These are phyloP conservation scores for Penicillium bialowiezense DNA, from an alignment of 495 filamentous ascomycete genomes.

Conservation along the genomic window DNA sequence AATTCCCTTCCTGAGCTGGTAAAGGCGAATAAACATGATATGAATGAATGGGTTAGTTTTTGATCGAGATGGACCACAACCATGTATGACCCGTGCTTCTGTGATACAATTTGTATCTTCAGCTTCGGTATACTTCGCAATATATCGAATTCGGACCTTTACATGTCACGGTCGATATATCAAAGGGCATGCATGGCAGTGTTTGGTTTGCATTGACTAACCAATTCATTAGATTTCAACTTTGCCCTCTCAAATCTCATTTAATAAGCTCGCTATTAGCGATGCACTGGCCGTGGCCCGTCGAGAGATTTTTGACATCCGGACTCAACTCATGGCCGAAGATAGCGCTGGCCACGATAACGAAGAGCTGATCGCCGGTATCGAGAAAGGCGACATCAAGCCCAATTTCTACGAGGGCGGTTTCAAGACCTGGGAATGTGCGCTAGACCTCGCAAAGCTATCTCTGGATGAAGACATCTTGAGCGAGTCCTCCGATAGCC, in stretches of 20 bases:
- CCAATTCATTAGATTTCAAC: conserved; percentile 55
- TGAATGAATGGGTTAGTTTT: conserved; percentile 47
- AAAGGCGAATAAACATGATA: conserved; percentile 37
- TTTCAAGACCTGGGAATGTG: conserved; percentile 99
- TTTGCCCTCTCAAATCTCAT: conserved; percentile 78
- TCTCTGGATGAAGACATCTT: conserved; percentile 17
- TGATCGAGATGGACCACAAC: background rate
- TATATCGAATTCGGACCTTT: too few relatives aligned
- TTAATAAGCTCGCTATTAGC: conserved; percentile 56
- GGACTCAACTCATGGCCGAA: conserved; percentile 91
- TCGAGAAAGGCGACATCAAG: conserved; percentile 81
- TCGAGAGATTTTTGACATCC: conserved; percentile 89
- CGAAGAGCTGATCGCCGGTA: conserved; percentile 48
- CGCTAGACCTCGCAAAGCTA: conserved; percentile 77
- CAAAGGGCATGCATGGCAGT: background rate
- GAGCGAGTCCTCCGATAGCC: conserved; percentile 21
- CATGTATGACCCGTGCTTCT: too few relatives aligned
- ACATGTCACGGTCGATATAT: too few relatives aligned
- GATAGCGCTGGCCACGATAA: conserved; percentile 51
- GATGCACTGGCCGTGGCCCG: conserved; percentile 62
- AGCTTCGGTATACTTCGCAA: too few relatives aligned
- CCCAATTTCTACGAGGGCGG: conserved; percentile 94
- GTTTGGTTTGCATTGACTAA: conserved; percentile 47
- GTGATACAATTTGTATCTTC: too few relatives aligned
- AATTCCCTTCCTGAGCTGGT: conserved; percentile 32